phyloP scores from a whole-genome alignment of 2,329 filamentous ascomycete species.

The Ascochyta koolunga region DNA sequence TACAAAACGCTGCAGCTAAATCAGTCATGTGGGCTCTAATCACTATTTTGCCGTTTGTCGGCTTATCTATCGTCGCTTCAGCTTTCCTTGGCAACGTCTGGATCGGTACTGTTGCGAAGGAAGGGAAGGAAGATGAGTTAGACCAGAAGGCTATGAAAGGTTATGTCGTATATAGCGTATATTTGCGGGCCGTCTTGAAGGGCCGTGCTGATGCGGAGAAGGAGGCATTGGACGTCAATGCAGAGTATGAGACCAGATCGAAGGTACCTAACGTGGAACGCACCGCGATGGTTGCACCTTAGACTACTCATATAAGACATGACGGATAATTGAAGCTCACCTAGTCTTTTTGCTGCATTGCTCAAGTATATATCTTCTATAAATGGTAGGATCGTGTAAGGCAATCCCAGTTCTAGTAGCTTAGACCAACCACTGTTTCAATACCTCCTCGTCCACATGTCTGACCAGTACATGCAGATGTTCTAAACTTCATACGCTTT shows the following conservation, averaged over 20 bases:
- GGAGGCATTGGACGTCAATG: conserved; percentile 24
- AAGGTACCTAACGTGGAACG: conserved; percentile 19
- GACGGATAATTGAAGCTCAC: neutral
- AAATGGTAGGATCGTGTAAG: neutral
- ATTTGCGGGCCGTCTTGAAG: conserved; percentile 24
- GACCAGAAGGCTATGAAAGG: conserved; percentile 20
- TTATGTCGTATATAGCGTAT: conserved; percentile 27
- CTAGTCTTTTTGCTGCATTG: neutral
- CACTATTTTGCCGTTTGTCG: conserved; percentile 65
- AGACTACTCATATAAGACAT: conserved; percentile 7
- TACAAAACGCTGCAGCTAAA: conserved; percentile 55
- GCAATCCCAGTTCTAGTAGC: neutral
- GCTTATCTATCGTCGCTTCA: conserved; percentile 53
- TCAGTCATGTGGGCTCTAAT: conserved; percentile 72
- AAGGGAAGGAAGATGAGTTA: conserved; percentile 22
- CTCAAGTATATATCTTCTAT: neutral
- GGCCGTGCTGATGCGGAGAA: conserved; percentile 15
- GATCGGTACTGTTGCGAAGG: conserved; percentile 48
- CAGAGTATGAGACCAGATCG: conserved; percentile 7
- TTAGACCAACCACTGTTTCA: conserved; percentile 20
- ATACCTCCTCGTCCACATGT: conserved; percentile 66
- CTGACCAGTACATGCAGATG: conserved; percentile 74
- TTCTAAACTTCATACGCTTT: conserved; percentile 71
- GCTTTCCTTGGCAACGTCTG: conserved; percentile 59
- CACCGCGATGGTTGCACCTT: neutral